A percentile compares a stretch with the other conserved stretches of the same genome.
These are phyloP conservation scores for Ceratocystis papillata DNA, from an alignment of 2,329 filamentous ascomycete genomes.

Conservation along the genomic window DNA sequence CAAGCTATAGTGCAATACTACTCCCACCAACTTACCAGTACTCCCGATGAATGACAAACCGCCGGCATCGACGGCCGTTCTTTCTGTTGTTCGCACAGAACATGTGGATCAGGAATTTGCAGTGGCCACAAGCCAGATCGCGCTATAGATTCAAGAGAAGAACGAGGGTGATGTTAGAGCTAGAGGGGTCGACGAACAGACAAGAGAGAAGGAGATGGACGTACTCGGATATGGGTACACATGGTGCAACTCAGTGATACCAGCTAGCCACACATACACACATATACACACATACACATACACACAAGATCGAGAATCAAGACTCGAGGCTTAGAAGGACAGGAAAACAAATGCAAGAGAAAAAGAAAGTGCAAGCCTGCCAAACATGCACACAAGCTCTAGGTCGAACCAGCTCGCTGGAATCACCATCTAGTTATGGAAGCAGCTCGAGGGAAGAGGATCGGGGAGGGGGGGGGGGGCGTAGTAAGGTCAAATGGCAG, in stretches of 20 bases:
- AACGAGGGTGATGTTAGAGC: neutral
- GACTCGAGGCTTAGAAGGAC: neutral
- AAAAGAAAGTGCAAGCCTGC: constrained; percentile 6
- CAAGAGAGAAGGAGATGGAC: neutral
- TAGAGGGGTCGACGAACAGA: neutral
- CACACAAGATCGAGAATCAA: neutral
- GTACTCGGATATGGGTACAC: constrained; percentile 15
- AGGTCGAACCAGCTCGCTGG: neutral
- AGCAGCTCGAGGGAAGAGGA: neutral
- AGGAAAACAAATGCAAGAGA: neutral
- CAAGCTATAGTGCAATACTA: neutral
- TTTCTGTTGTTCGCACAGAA: neutral
- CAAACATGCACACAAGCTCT: neutral
- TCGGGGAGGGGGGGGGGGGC: neutral
- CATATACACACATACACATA: too few species aligned
- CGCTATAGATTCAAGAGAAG: neutral
- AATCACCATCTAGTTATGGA: too few species aligned
- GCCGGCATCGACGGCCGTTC: neutral
- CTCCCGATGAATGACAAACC: constrained; percentile 11
- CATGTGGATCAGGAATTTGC: constrained; percentile 8
- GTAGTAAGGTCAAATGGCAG: neutral
- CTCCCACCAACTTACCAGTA: neutral
- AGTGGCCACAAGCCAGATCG: constrained; percentile 12
- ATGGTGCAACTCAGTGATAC: neutral
- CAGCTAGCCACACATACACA: too few species aligned